phyloP scores from a whole-genome alignment of 75 land plant genomes.

The Azolla pinnata region DNA sequence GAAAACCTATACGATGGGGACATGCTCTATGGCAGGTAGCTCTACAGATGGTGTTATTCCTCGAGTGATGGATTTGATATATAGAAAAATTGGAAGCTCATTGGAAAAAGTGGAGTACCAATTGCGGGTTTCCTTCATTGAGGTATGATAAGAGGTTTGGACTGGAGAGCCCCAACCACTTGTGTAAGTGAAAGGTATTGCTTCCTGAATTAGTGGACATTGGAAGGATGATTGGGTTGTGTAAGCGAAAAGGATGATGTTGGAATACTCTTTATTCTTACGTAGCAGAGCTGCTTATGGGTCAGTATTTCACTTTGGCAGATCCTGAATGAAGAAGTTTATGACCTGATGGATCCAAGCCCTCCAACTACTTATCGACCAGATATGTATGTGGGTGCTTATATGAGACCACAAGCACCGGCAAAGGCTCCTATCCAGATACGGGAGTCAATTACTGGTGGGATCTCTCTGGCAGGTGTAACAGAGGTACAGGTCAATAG shows the following conservation, averaged over 20 bases:
- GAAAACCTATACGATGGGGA: constrained; percentile 93
- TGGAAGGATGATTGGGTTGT: too few relatives aligned
- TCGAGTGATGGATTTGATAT: constrained; percentile 65
- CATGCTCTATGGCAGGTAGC: constrained; percentile 43
- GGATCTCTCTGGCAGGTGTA: constrained; percentile 85
- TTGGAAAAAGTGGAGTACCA: constrained; percentile 62
- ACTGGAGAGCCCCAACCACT: too few relatives aligned
- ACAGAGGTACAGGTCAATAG: constrained; percentile 74
- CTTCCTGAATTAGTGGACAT: too few relatives aligned
- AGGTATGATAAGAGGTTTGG: constrained; percentile 35
- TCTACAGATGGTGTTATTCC: constrained; percentile 60
- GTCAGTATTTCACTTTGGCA: constrained; percentile 19
- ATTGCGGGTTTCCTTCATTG: constrained; percentile 79
- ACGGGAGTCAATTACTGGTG: constrained; percentile 77
- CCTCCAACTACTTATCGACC: constrained; percentile 6
- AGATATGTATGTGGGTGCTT: constrained; percentile 20
- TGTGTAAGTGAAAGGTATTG: too few relatives aligned
- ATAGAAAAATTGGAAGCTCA: constrained; percentile 50
- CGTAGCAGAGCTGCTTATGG: too few relatives aligned
- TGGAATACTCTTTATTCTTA: too few relatives aligned
- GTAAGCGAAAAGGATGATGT: too few relatives aligned
- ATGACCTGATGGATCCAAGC: constrained; percentile 76
- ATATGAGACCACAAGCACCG: constrained; percentile 23
- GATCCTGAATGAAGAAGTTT: constrained; percentile 96
- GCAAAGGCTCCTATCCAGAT: constrained; percentile 81